Base-by-base conservation (phyloP, 2,329 filamentous ascomycete genomes). In the Epicoccum sorghinum region DNA sequence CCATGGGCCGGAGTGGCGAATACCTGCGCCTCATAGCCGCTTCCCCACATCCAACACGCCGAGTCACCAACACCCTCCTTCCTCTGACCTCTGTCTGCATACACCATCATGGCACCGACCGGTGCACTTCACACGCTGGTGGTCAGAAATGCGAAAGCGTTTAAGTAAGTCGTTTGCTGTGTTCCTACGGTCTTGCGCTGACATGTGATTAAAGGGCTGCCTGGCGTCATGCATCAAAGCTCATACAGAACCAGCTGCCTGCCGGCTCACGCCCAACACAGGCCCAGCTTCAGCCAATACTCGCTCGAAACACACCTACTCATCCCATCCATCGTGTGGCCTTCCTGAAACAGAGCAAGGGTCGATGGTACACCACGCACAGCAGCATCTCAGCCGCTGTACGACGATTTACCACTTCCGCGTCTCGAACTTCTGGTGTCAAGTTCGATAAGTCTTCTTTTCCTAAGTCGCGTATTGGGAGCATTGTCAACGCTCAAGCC, bases 311-410 rank as follows among this genome's bases (percentile, higher is more conserved):
- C 60, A 75, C 79, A 27, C 78, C 81, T 7, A 80, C 80, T 36
- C 86, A 88, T 55, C 83, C 85, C 32, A 77, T 86, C 51, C 86
- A 86, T 67, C 85, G 83, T 36, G 78, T 83, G 55, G 86, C 86
- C 41, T 81, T 80, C 47, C 82, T 89, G 59, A 83, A 84, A 59
- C 87, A 89, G 71, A 79, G 78, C 63, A 86, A 87, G 59, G 84
- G 83, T 62, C 80, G 86, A 59, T 85, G 83, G 77, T 88, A 86
- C 72, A 86, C 83, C 27, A 88, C 86, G 29, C 80, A 80, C 54
- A 77, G 76, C 59, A 65, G 66, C 33, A 74, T 79, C 64, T 73
- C 72, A 43, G 69, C 75, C 44, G 67, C 76, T n/a, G 71, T 80
- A 65, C 79, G 79, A 64, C 77, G 78, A 36, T 84, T 86, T 69